These are phyloP conservation scores for Marasmius fiardii DNA, from an alignment of 1,284 basidiomycete species.

Conservation along the genomic window DNA sequence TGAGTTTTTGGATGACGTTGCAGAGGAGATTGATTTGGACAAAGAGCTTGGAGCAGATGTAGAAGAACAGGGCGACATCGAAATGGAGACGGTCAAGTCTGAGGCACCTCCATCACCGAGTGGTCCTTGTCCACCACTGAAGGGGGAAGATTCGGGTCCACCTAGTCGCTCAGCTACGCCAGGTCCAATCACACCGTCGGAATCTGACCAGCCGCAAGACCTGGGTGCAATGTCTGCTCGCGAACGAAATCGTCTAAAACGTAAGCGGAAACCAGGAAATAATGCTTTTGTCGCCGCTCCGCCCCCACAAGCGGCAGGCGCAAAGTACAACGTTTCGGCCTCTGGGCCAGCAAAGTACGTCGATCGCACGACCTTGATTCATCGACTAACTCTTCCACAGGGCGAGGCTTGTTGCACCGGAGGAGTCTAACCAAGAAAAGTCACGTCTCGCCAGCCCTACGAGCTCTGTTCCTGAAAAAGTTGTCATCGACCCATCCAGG, in stretches of 20 bases:
- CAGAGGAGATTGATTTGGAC: slow-evolving; percentile 78
- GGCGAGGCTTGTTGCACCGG: slow-evolving; percentile 62
- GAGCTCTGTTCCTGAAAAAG: slow-evolving; percentile 50
- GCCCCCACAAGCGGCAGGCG: slow-evolving; percentile 53
- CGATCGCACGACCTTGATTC: not conserved
- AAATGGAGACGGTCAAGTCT: slow-evolving; percentile 36
- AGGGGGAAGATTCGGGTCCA: slow-evolving; percentile 26
- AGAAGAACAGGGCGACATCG: slow-evolving; percentile 44
- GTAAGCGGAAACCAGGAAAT: slow-evolving; percentile 88
- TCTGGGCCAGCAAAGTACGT: slow-evolving; percentile 58
- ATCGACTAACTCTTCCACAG: slow-evolving; percentile 31
- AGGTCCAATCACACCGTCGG: slow-evolving; percentile 40
- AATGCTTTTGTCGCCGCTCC: slow-evolving; percentile 71
- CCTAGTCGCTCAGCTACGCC: slow-evolving; percentile 54
- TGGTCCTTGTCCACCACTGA: slow-evolving; percentile 26
- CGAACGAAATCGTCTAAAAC: slow-evolving; percentile 87
- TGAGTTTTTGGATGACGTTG: slow-evolving; percentile 74
- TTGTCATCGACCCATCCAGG: slow-evolving; percentile 73
- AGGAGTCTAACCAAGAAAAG: slow-evolving; percentile 41
- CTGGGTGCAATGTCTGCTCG: slow-evolving; percentile 68
- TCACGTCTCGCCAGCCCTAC: slow-evolving; percentile 60
- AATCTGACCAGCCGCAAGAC: slow-evolving; percentile 37
- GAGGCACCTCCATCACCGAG: slow-evolving; percentile 36
- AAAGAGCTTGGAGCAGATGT: slow-evolving; percentile 70
- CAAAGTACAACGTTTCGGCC: slow-evolving; percentile 57